phyloP scores from a whole-genome alignment of 2,329 filamentous ascomycete genomes.

The Diaporthe australafricana region DNA sequence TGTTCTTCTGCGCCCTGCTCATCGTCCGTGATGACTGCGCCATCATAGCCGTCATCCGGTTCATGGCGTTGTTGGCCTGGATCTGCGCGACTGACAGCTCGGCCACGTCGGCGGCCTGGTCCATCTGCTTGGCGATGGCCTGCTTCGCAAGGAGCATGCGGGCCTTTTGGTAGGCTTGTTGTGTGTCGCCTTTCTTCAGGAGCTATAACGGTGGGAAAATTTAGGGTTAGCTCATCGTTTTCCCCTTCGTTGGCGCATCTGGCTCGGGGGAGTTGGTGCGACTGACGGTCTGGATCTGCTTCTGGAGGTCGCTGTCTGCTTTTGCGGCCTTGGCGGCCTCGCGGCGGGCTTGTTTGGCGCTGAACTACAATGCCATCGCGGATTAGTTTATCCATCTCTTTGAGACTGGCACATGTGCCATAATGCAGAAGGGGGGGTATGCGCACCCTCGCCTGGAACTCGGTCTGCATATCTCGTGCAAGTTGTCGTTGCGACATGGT shows the following conservation, averaged over 20 bases:
- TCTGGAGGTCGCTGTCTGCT: slow-evolving; percentile 70
- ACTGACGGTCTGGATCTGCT: slow-evolving; percentile 68
- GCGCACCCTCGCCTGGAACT: slow-evolving; percentile 69
- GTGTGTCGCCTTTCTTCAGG: slow-evolving; percentile 72
- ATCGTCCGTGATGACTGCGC: slow-evolving; percentile 69
- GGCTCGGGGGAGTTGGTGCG: not conserved
- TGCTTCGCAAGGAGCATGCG: slow-evolving; percentile 72
- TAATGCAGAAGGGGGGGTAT: not conserved
- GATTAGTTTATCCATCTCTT: slow-evolving; percentile 12
- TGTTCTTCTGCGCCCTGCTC: slow-evolving; percentile 67
- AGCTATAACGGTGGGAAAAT: slow-evolving; percentile 47
- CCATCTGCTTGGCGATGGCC: slow-evolving; percentile 72
- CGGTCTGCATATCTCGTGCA: slow-evolving; percentile 71
- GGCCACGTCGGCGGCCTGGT: slow-evolving; percentile 73
- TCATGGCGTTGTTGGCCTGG: slow-evolving; percentile 74
- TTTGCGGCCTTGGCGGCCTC: slow-evolving; percentile 71
- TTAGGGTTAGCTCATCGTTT: not conserved
- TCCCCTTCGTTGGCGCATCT: not conserved
- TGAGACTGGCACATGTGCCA: slow-evolving; percentile 8
- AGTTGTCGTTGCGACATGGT: slow-evolving; percentile 70
- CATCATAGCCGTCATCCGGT: slow-evolving; percentile 75
- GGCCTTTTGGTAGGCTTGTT: slow-evolving; percentile 72
- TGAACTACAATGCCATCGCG: slow-evolving; percentile 54
- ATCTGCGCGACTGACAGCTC: slow-evolving; percentile 71
- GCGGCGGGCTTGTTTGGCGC: slow-evolving; percentile 71